Conservation (phyloP, 441 rosid species). For the Croton laevigatus region DNA sequence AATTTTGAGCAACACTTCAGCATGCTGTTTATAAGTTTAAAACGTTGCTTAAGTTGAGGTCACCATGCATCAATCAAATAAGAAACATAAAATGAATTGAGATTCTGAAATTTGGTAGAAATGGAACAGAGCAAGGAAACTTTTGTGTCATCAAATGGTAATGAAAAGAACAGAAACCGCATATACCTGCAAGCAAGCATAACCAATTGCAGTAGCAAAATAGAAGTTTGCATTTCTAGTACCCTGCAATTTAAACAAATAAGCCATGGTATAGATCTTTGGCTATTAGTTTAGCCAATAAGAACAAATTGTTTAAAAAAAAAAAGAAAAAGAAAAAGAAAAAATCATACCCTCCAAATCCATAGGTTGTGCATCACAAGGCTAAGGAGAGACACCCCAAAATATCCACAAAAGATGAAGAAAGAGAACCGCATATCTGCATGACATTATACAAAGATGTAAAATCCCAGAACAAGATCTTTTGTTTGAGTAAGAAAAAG, state of each 20-base stretch:
- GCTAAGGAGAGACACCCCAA: conserved; percentile 87
- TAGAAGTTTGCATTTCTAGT: conserved; percentile 98
- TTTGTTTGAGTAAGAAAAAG: conserved; percentile 15
- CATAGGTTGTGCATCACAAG: conserved; percentile 98
- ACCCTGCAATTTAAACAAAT: conserved; percentile 55
- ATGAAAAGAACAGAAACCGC: background rate
- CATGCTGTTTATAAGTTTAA: no score
- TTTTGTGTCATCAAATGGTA: no score
- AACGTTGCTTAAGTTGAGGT: no score
- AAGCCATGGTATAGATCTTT: background rate
- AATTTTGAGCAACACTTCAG: no score
- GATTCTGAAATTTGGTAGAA: background rate
- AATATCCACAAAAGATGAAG: conserved; percentile 88
- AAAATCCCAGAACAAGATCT: conserved; percentile 19
- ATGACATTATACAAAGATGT: conserved; percentile 23
- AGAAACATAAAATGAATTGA: background rate
- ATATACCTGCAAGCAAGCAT: conserved; percentile 75
- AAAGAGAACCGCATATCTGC: conserved; percentile 87
- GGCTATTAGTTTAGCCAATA: background rate
- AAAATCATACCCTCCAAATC: conserved; percentile 84
- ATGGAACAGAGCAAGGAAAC: background rate
- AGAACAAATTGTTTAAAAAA: conserved; percentile 16
- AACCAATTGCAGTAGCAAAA: conserved; percentile 83
- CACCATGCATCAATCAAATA: no score
- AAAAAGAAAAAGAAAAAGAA: background rate